phyloP scores from a whole-genome alignment of 306 rosid species.

The Ochetophila trinervis region DNA sequence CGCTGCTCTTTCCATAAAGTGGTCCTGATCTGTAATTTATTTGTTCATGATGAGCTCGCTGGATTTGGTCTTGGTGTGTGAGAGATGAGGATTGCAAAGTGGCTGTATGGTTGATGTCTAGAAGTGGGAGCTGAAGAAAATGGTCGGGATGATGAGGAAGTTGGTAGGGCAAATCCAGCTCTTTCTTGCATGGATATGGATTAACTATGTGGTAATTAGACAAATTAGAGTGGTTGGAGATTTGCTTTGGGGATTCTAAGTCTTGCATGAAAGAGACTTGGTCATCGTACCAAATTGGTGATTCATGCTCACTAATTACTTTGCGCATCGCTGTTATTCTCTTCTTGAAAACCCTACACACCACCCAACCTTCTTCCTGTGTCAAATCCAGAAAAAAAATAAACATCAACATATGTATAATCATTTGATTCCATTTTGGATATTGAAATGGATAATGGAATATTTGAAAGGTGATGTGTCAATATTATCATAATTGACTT shows the following conservation, averaged over 20 bases:
- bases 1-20: slow-evolving; percentile 25
- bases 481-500: too few relatives aligned
- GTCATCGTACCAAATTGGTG: slow-evolving; percentile 86
- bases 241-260: slow-evolving; percentile 66
- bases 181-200: slow-evolving; percentile 62
- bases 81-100: slow-evolving; percentile 33
- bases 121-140: slow-evolving; percentile 60
- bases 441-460: neutral
- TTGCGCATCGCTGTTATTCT: slow-evolving; percentile 67
- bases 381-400: slow-evolving; percentile 12
- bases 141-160: slow-evolving; percentile 36
- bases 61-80: slow-evolving; percentile 22
- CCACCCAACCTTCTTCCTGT: slow-evolving; percentile 99
- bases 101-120: slow-evolving; percentile 43
- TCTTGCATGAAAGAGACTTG: slow-evolving; percentile 71
- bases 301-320: slow-evolving; percentile 70
- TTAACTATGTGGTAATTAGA: slow-evolving; percentile 29
- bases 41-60: slow-evolving; percentile 21
- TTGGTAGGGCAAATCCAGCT: slow-evolving; percentile 43
- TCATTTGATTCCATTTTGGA: neutral
- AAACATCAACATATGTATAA: neutral
- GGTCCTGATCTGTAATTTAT: slow-evolving; percentile 30
- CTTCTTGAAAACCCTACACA: slow-evolving; percentile 92
- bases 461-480: too few relatives aligned
- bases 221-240: slow-evolving; percentile 36